Conservation (phyloP, 1,284 basidiomycete species). For the Neotropicomus parvogracilis region DNA sequence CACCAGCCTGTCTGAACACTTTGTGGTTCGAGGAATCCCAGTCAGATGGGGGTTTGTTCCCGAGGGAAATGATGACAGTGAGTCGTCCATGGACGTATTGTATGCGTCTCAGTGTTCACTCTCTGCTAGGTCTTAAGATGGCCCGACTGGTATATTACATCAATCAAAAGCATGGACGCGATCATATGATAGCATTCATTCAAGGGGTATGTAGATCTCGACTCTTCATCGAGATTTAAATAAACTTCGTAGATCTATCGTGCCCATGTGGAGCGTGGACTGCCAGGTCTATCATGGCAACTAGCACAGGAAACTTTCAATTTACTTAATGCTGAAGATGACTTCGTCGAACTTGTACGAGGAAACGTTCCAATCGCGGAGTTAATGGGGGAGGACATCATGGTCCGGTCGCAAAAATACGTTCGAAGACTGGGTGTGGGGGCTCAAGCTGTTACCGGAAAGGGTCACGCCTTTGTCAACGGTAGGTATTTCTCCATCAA, state of each 20-base stretch:
- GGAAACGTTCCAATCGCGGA: constrained; percentile 28
- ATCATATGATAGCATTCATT: constrained; percentile 60
- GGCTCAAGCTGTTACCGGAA: constrained; percentile 16
- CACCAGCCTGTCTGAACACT: constrained; percentile 55
- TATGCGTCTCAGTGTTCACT: constrained; percentile 7
- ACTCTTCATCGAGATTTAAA: background rate
- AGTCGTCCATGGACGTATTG: constrained; percentile 27
- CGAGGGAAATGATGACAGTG: constrained; percentile 56
- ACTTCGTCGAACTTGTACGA: constrained; percentile 43
- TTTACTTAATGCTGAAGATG: constrained; percentile 28
- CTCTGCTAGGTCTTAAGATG: constrained; percentile 56
- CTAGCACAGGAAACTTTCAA: constrained; percentile 44
- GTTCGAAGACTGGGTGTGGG: constrained; percentile 48
- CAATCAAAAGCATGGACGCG: constrained; percentile 59
- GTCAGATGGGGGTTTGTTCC: constrained; percentile 85
- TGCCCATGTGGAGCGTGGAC: constrained; percentile 33
- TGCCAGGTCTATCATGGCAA: constrained; percentile 43
- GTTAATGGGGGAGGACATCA: constrained; percentile 22
- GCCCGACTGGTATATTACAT: constrained; percentile 71
- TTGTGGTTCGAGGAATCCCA: constrained; percentile 71
- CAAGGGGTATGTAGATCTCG: constrained; percentile 41
- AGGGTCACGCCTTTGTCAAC: constrained; percentile 81
- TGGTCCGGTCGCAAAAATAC: constrained; percentile 50
- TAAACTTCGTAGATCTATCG: constrained; percentile 36
- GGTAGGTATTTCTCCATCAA: constrained; percentile 74